phyloP scores from a whole-genome alignment of 2,329 filamentous ascomycete species.

The Talaromyces rugulosus region DNA sequence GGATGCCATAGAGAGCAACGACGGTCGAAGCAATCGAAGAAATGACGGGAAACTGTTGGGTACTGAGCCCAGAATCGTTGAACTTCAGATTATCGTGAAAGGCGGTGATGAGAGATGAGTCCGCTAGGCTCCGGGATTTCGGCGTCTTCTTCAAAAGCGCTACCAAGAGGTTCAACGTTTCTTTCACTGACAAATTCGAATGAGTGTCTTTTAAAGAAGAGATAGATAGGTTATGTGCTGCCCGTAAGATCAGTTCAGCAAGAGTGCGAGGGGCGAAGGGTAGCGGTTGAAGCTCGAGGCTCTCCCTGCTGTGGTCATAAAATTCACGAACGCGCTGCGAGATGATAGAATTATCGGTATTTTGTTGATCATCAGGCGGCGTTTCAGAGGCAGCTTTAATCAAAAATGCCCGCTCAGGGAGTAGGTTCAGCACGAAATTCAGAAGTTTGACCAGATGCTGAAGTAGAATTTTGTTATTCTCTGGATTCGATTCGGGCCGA shows the following conservation, averaged over 20 bases:
- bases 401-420: slow-evolving; percentile 49
- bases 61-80: slow-evolving; percentile 20
- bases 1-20: slow-evolving; percentile 34
- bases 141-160: slow-evolving; percentile 41
- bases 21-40: slow-evolving; percentile 48
- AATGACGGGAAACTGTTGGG: slow-evolving; percentile 32
- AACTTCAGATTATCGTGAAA: slow-evolving; percentile 24
- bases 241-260: slow-evolving; percentile 61
- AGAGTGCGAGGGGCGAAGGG: slow-evolving; percentile 56
- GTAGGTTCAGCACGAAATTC: slow-evolving; percentile 24
- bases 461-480: slow-evolving; percentile 19
- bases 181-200: slow-evolving; percentile 45
- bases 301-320: slow-evolving; percentile 67
- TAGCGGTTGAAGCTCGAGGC: slow-evolving; percentile 56
- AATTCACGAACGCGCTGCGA: slow-evolving; percentile 61
- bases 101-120: slow-evolving; percentile 31
- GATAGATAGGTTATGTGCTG: slow-evolving; percentile 45
- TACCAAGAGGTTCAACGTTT: slow-evolving; percentile 58
- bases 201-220: slow-evolving; percentile 25
- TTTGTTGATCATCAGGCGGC: slow-evolving; percentile 12
- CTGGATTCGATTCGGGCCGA: slow-evolving; percentile 11
- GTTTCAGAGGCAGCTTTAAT: slow-evolving; percentile 41
- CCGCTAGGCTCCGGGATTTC: slow-evolving; percentile 30
- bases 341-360: slow-evolving; percentile 38
- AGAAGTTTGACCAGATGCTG: slow-evolving; percentile 26